phyloP scores from a whole-genome alignment of 352 stramenopile species.

The Aphanomyces astaci region DNA sequence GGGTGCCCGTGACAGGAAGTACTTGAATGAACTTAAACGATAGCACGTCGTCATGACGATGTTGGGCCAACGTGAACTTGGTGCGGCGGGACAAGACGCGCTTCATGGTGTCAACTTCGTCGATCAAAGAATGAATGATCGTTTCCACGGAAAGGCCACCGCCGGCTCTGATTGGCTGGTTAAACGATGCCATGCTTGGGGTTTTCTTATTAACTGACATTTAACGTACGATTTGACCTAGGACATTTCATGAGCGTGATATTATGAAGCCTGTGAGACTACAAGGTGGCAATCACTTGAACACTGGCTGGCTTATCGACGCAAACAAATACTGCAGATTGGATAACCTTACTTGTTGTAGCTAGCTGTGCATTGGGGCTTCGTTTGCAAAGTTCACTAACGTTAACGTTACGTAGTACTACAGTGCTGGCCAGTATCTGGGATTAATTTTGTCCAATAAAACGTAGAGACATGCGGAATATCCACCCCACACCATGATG shows the following conservation, averaged over 20 bases:
- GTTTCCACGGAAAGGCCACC: not conserved
- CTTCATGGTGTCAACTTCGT: too few species aligned
- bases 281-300: not conserved
- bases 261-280: too few species aligned
- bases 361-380: too few species aligned
- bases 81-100: not conserved
- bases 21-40: not conserved
- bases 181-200: not conserved
- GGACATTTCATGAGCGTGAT: not conserved
- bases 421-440: too few species aligned
- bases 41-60: not conserved
- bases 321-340: not conserved
- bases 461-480: too few species aligned
- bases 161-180: not conserved
- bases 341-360: too few species aligned
- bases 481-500: too few species aligned
- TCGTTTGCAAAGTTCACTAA: too few species aligned
- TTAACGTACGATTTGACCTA: not conserved
- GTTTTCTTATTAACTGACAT: not conserved
- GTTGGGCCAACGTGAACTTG: not conserved
- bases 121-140: not conserved
- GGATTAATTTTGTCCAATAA: too few species aligned
- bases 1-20: not conserved
- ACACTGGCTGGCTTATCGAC: not conserved
- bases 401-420: too few species aligned